Conservation (phyloP, 2,329 filamentous ascomycete genomes). For the Didymosphaeria variabile region DNA sequence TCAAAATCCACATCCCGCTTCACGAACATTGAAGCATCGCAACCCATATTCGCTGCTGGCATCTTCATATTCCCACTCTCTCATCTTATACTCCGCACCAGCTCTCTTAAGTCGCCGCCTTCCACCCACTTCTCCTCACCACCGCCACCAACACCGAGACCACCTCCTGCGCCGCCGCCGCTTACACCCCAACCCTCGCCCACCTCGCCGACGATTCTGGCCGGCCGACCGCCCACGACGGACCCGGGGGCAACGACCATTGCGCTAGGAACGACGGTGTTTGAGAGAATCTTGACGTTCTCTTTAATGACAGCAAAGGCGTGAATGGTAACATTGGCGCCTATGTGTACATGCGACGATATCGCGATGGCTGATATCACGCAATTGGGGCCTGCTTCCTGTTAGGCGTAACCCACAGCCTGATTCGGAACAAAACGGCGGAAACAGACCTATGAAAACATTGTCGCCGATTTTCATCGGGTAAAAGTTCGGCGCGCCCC, state of each 20-base stretch:
- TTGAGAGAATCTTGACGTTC: constrained; percentile 86
- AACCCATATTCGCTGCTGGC: neutral
- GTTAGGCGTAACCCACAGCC: neutral
- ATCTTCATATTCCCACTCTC: neutral
- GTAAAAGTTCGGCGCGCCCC: constrained; percentile 79
- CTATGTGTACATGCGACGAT: constrained; percentile 86
- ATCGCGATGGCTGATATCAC: constrained; percentile 86
- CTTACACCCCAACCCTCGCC: constrained; percentile 61
- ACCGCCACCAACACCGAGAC: constrained; percentile 48
- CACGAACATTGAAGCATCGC: neutral
- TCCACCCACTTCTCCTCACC: constrained; percentile 59
- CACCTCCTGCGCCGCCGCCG: constrained; percentile 42
- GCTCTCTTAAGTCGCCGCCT: constrained; percentile 58
- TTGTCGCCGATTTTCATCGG: constrained; percentile 94
- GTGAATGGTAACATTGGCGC: constrained; percentile 77
- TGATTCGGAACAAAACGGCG: neutral
- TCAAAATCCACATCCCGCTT: neutral
- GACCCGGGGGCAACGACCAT: constrained; percentile 95
- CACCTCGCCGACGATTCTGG: constrained; percentile 58
- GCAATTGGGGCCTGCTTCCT: constrained; percentile 55
- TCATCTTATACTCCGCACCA: constrained; percentile 57
- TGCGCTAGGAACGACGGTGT: constrained; percentile 81
- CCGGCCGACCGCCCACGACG: constrained; percentile 74
- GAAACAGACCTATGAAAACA: constrained; percentile 80
- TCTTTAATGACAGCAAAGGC: constrained; percentile 94